Evolutionary conservation across 2,329 filamentous ascomycete species (phyloP).

Genomic region (Claviceps pusilla): DNA sequence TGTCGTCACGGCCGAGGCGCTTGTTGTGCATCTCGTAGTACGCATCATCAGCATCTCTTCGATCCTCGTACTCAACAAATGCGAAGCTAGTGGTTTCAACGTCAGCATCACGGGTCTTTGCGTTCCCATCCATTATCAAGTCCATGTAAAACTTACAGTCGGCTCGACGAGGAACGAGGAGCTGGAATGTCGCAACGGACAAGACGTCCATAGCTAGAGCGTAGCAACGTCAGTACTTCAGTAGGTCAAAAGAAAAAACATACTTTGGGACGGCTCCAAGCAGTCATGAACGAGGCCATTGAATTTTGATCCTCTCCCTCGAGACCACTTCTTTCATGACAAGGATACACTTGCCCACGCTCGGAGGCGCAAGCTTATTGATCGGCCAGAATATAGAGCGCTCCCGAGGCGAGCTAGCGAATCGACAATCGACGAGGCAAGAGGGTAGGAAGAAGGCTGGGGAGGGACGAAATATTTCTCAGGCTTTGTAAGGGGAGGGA

Average conservation of each 20-base stretch:
- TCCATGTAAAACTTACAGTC: conserved; percentile 57
- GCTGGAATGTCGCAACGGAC: conserved; percentile 98
- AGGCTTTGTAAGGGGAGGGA: not conserved
- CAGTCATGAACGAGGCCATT: not conserved
- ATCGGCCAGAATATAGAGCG: conserved; percentile 14
- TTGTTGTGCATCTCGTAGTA: conserved; percentile 99
- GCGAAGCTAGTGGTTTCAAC: conserved; percentile 50
- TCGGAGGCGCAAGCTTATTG: conserved; percentile 9
- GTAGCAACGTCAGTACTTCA: conserved; percentile 17
- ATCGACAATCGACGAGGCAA: conserved; percentile 13
- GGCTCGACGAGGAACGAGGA: conserved; percentile 79
- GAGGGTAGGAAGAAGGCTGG: conserved; percentile 8
- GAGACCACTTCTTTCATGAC: conserved; percentile 4
- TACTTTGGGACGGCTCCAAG: conserved; percentile 1
- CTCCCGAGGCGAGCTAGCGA: conserved; percentile 14
- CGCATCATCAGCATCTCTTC: conserved; percentile 93
- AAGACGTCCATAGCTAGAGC: conserved; percentile 76
- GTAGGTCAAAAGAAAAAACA: not conserved
- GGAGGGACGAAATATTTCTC: conserved; percentile 4
- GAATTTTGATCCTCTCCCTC: not conserved
- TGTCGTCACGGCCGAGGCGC: conserved; percentile 86
- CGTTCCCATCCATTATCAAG: not conserved
- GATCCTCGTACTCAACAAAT: conserved; percentile 97
- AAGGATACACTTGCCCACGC: conserved; percentile 7
- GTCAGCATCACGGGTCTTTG: conserved; percentile 2